Base-by-base conservation (phyloP, 805 yeast species). In the Candida schatavii region DNA sequence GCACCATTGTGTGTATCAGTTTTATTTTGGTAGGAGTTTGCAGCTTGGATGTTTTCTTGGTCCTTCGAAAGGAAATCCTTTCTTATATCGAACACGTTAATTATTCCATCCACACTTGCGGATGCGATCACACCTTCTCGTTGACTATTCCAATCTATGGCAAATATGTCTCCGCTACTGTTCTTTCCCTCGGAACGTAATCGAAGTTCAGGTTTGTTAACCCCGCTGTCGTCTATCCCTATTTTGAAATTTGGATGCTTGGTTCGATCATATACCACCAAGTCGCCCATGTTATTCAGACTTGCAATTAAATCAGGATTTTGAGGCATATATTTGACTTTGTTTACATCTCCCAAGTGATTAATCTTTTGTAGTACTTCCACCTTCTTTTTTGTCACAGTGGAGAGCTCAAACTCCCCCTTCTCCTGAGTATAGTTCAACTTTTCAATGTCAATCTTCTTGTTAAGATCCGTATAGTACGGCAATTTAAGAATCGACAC, bases 231-330 rank as follows among this genome's bases (percentile, higher is more conserved):
- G 40, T 56, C 61, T 19, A 48, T 51, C 32, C 52, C 47, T 33
- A 53, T 62, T 35, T 57, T 56, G 43, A 66, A 59, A 41, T 61
- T 66, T 14, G 72, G 55, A 58, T 88, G 95, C 57, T 87, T 88
- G 0, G 97, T 89, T 50, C 93, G 72, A 59, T 90, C 95, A 60
- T 82, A 87, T 3, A 90, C 63, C 39, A 74, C 78, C 10, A 83
- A 68, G 11, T 74, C 67, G 1, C 97, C 97, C 25, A 65, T 58
- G 32, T 83, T 78, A 33, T 85, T 79, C 7, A 81, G 78, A 15
- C 88, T 76, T 2, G 90, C 88, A 4, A 90, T 71, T 4, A 90
- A 55, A 54, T 89, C 93, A 1, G 93, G 93, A 53, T 90, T 90
- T 50, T 85, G 91, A 0, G 96, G 95, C 81, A 86, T 78, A 52